A percentile compares a stretch with the other conserved stretches of the same genome.
These are phyloP conservation scores for Teratosphaeria destructans DNA, from an alignment of 2,329 filamentous ascomycete genomes.

Conservation along the genomic window DNA sequence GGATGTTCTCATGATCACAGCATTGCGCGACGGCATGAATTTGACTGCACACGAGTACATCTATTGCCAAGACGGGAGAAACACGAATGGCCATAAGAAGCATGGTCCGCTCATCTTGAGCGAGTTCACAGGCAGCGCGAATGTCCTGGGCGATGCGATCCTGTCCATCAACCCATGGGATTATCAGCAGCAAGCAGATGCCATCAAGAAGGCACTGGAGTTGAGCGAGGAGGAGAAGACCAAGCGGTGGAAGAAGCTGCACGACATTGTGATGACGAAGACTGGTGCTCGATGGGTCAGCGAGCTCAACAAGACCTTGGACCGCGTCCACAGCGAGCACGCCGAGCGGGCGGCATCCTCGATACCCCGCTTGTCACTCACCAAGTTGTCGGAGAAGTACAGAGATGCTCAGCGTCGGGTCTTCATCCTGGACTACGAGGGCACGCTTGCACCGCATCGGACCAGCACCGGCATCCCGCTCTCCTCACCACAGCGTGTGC, in stretches of 20 bases:
- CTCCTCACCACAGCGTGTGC: conserved; percentile 73
- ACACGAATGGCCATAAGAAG: conserved; percentile 57
- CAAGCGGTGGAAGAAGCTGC: conserved; percentile 62
- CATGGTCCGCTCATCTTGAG: conserved; percentile 84
- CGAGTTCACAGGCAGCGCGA: conserved; percentile 88
- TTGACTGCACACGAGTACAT: conserved; percentile 90
- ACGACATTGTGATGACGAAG: conserved; percentile 64
- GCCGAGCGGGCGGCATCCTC: conserved; percentile 74
- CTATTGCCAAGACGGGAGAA: conserved; percentile 78
- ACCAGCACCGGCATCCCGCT: conserved; percentile 75
- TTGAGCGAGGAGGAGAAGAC: conserved; percentile 68
- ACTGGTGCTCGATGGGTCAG: conserved; percentile 80
- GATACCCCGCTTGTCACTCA: conserved; percentile 71
- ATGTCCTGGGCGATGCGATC: conserved; percentile 69
- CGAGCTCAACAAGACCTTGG: conserved; percentile 60
- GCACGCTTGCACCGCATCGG: conserved; percentile 79
- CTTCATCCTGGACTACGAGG: conserved; percentile 90
- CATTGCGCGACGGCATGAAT: conserved; percentile 95
- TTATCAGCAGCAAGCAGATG: conserved; percentile 76
- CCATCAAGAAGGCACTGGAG: conserved; percentile 72
- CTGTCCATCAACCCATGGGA: conserved; percentile 93
- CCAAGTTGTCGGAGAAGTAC: conserved; percentile 56
- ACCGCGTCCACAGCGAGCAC: conserved; percentile 72
- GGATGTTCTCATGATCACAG: conserved; percentile 88
- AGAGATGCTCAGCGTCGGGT: conserved; percentile 55